These are phyloP conservation scores for Trypanosoma cruzi DNA, from an alignment of 208 protist genomes.

Conservation along the genomic window DNA sequence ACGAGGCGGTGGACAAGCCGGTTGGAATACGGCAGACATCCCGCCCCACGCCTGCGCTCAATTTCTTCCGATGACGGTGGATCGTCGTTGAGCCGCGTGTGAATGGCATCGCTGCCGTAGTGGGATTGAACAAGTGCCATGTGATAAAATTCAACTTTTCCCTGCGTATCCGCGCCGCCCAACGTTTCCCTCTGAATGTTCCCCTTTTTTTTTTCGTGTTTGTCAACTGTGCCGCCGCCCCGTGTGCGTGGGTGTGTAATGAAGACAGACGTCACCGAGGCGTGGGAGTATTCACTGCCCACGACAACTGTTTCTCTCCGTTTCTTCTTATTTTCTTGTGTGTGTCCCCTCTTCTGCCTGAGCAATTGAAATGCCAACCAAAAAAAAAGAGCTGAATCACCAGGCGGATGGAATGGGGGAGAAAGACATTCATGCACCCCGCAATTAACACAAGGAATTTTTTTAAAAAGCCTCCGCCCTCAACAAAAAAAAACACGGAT, in stretches of 20 bases:
- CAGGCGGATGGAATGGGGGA: background rate
- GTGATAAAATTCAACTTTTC: background rate
- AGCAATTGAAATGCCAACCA: background rate
- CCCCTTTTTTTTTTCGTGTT: too few relatives aligned
- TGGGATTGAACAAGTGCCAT: conserved; percentile 16
- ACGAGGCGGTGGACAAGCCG: conserved; percentile 41
- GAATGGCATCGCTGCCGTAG: conserved; percentile 30
- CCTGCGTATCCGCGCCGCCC: background rate
- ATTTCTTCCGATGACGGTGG: conserved; percentile 17
- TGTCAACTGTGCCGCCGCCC: too few relatives aligned
- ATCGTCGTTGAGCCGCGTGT: conserved; percentile 35
- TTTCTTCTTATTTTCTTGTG: too few relatives aligned
- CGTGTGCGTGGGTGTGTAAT: background rate
- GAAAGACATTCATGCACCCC: too few relatives aligned
- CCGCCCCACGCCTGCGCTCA: conserved; percentile 29
- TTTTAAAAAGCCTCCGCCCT: too few relatives aligned
- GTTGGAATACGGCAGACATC: conserved; percentile 44
- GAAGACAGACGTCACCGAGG: too few relatives aligned
- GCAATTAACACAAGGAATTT: background rate
- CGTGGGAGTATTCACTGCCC: too few relatives aligned
- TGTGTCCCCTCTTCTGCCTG: too few relatives aligned
- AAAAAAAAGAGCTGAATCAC: background rate
- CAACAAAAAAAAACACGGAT: background rate
- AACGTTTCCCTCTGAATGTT: too few relatives aligned
- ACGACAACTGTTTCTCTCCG: too few relatives aligned